Percentiles rank a stretch among this genome's conserved stretches.
Conservation (phyloP, 768 basidiomycete genomes). For the Leccinum aurantiacum region DNA sequence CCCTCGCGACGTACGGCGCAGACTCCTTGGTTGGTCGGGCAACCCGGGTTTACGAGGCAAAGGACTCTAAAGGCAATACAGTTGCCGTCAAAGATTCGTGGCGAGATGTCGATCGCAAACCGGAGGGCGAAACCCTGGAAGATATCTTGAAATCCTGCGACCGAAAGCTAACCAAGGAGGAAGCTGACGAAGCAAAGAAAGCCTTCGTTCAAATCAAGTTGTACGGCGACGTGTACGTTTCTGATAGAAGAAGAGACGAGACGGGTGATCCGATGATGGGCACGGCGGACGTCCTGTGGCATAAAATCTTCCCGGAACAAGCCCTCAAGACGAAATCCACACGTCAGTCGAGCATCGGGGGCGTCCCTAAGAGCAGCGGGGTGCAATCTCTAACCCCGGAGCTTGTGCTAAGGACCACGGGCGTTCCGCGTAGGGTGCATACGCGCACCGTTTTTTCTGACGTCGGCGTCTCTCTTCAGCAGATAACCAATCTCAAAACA, state of each 20-base stretch:
- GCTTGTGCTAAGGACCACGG: background rate
- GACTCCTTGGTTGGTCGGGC: background rate
- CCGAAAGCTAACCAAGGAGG: background rate
- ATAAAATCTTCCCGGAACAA: too few relatives aligned
- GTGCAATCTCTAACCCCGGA: too few relatives aligned
- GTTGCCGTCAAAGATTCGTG: conserved; percentile 11
- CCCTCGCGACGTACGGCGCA: conserved; percentile 2
- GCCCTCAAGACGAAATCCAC: too few relatives aligned
- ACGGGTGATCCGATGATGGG: background rate
- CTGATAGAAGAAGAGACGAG: background rate
- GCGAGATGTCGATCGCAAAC: background rate
- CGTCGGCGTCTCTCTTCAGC: background rate
- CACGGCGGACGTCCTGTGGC: too few relatives aligned
- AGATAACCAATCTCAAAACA: background rate
- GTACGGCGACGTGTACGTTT: background rate
- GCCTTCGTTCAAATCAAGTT: background rate
- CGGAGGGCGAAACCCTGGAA: background rate
- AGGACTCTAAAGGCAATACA: background rate
- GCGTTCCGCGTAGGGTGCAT: background rate
- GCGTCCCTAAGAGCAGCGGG: too few relatives aligned
- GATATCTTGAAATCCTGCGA: background rate
- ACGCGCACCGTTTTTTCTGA: background rate
- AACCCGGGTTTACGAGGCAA: conserved; percentile 1
- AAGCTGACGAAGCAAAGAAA: background rate
- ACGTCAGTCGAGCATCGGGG: background rate